Evolutionary conservation across 257 asterid genomes (phyloP), one percentile per base, ranked within the genome.

Genomic region (Anisodus acutangulus): DNA sequence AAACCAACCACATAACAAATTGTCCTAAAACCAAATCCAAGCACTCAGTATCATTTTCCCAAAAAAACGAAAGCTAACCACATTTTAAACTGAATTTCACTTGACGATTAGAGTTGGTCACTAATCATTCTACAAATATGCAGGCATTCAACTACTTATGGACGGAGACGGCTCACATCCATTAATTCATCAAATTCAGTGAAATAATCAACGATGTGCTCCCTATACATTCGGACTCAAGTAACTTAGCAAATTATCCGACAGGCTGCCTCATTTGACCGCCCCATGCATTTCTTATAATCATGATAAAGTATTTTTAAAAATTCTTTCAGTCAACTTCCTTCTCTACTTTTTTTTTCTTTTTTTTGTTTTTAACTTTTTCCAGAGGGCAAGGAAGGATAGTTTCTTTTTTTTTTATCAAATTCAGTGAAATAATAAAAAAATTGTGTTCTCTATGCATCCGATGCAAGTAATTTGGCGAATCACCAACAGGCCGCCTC

Each of bases 121-220:
- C 47, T 66, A 66, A 66, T 66, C 0, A 66, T 66, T 39, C 47
- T 35, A 2, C 72, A 66, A 66, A 7, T 66, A 31, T 31, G 72
- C 72, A 66, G 11, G 10, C 10, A 66, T 67, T 67, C 49, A 67
- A 67, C 74, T 67, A 67, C 74, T 37, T 41, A 13, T 13, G 74
- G 22, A 67, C 19, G 31, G 49, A 37, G 74, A 67, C 49, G 12
- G 41, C 49, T 67, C 6, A 13, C 49, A 35, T 12, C 22, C 74
- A 67, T 67, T 37, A 37, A 67, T 67, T 67, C 74, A 37, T 13
- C 74, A 67, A 35, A 67, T 67, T 67, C 74, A 67, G 22, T 6
- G 11, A 67, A 1, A 67, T 37, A 35, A 67, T 67, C 37, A 67
- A 35, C 6, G 1, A 37, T 13, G 74, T 35, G 49, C 6, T 37